A percentile compares a stretch with the other conserved stretches of the same genome.
Evolutionary conservation across 2,329 filamentous ascomycete genomes (phyloP).

Genomic region (Epichloe amarillans): DNA sequence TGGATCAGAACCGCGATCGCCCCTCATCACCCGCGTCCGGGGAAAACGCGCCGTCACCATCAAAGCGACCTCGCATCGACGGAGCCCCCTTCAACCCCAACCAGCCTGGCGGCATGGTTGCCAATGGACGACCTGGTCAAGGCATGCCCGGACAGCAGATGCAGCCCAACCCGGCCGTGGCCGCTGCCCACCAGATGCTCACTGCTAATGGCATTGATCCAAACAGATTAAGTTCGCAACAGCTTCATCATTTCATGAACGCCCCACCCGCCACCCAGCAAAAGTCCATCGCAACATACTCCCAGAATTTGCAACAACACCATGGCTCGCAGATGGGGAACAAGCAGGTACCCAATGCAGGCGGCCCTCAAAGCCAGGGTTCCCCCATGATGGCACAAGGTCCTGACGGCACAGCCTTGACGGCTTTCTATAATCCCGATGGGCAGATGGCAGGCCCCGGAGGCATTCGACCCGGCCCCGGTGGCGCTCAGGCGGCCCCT

Average conservation of each 20-base stretch:
- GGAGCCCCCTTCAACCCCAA: slow-evolving; percentile 59
- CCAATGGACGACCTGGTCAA: slow-evolving; percentile 57
- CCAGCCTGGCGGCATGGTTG: slow-evolving; percentile 51
- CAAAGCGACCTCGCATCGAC: slow-evolving; percentile 73
- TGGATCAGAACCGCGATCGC: slow-evolving; percentile 71
- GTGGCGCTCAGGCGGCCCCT: slow-evolving; percentile 31
- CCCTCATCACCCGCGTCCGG: slow-evolving; percentile 70
- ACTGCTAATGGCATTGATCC: slow-evolving; percentile 62
- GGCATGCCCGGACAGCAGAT: slow-evolving; percentile 61
- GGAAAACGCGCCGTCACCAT: slow-evolving; percentile 84
- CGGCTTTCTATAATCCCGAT: slow-evolving; percentile 48
- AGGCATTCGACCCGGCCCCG: slow-evolving; percentile 44
- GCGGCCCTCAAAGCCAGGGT: slow-evolving; percentile 59
- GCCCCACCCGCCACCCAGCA: slow-evolving; percentile 50
- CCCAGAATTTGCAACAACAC: slow-evolving; percentile 70
- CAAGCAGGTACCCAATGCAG: slow-evolving; percentile 63
- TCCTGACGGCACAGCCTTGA: slow-evolving; percentile 47
- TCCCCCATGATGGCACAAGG: slow-evolving; percentile 72
- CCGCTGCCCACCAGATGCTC: slow-evolving; percentile 46
- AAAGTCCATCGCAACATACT: slow-evolving; percentile 80
- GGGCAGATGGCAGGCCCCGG: slow-evolving; percentile 43
- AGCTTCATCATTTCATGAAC: slow-evolving; percentile 53
- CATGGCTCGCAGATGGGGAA: slow-evolving; percentile 70
- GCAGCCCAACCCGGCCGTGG: slow-evolving; percentile 35
- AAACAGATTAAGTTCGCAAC: slow-evolving; percentile 56